Evolutionary conservation across 129 eudicot species (phyloP), one percentile per base, ranked within the genome.

Genomic region (Smallanthus sonchifolius): DNA sequence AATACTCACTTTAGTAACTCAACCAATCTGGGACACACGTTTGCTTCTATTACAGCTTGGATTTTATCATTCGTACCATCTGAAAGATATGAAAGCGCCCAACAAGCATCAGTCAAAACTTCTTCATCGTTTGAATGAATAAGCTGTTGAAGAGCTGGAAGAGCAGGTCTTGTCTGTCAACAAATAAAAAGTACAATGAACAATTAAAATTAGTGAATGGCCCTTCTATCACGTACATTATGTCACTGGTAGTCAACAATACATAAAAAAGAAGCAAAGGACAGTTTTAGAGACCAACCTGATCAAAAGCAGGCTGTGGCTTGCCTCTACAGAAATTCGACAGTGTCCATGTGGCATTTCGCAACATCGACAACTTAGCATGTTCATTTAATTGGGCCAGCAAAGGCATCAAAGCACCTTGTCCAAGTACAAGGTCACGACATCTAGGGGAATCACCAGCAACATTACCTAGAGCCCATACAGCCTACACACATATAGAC

Each of bases 401-500:
- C 85, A 91, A 86, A 10, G 94, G 91, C 59, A 56, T 17, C 80
- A 87, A 79, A 16, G 94, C 94, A 51, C 97, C 97, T 70, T 83
- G 70, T 2, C 75, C 71, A 45, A 87, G 89, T 28, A 87, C 91
- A 77, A 86, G 92, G 75, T 91, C 97, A 73, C 97, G 94, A 34
- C 91, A 88, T 74, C 78, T 88, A 11, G 95, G 95, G 39, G 97
- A 91, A 77, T 91, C 95, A 73, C 97, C 97, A 42, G 97, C 97
- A 72, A 91, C 88, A 74, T 91, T 91, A 63, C 95, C 97, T 75
- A 91, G 72, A 8, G 97, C 97, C 97, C 97, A 91, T 4, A 91
- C 87, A 72, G 97, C 97, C 97, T 91, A 59, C 52, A 65, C 3
- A 48, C 34, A 36, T 6, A 67, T 2, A 71, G 10, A 44, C 10